Evolutionary conservation across 2,329 filamentous ascomycete species (phyloP), one percentile per base, ranked within the genome.

Genomic region (Tricladium varicosporioides): DNA sequence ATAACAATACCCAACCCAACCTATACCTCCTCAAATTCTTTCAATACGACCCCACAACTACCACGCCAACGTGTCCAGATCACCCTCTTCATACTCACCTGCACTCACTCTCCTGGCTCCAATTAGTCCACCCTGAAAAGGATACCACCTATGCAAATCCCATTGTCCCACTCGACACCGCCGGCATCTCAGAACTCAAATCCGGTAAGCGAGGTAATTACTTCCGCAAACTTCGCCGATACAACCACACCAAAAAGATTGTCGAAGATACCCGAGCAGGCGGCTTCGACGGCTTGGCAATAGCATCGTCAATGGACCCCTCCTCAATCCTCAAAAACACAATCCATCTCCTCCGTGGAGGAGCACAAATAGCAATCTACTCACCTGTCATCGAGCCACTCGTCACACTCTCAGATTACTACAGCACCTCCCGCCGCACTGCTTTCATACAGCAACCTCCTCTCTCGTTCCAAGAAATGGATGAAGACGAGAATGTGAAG

Each of bases 11-110:
- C 31, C 92, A 96, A 72, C 89, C 92, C 1, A 97, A 97, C 71
- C 83, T 97, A 57, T 87, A 87, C 15, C 82, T 94, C 49, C 81
- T 99, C 16, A 90, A 90, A 70, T 95, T 96, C 78, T 97, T 96
- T 75, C 85, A 85, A 71, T 97, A 87, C 75, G 91, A 96, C 73
- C 77, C 63, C 81, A 82, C 57, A 84, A 84, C 60, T 84, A 45
- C 60, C 5, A 43, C 47, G 27, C 53, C 57, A 27, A 58, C 86
- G 45, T 81, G 62, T 81, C 79, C 66, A 47, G 72, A 78, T 53
- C 94, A 97, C 70, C 93, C 94, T 0, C 83, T 99, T 10, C 82
- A 88, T 72, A 87, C 83, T 14, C 87, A 94, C 70, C 83, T 99
- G 51, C 87, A 93, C 67, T 84, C 88, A 5, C 78, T 97, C 31